Percentiles rank a stretch among this genome's conserved stretches.
Conservation (phyloP, 2,329 filamentous ascomycete genomes). For the Cadophora sp. region DNA sequence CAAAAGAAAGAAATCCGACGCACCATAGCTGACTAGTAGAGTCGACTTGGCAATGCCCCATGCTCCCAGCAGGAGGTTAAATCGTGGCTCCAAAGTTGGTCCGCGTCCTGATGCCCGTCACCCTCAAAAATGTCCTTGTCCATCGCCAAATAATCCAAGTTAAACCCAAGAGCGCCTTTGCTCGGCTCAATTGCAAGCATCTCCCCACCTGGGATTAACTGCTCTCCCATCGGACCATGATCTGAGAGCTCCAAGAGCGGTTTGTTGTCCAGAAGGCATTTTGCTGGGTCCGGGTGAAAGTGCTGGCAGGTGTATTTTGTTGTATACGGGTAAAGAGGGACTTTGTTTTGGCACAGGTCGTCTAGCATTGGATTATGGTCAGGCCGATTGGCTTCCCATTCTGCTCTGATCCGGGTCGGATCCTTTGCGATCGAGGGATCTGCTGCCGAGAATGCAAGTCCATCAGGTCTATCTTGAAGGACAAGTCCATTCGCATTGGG, state of each 20-base stretch:
- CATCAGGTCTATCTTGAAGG: not conserved
- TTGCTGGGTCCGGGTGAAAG: conserved; percentile 13
- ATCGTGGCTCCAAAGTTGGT: not conserved
- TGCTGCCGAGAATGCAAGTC: conserved; percentile 3
- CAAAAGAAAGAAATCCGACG: too few species aligned
- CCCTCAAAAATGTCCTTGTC: not conserved
- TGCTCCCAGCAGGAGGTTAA: not conserved
- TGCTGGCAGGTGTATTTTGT: conserved; percentile 8
- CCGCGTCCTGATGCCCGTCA: not conserved
- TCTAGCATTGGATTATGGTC: not conserved
- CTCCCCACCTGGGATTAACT: not conserved
- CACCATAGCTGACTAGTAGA: too few species aligned
- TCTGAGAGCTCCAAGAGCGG: not conserved
- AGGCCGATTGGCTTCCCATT: not conserved
- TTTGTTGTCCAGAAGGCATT: not conserved
- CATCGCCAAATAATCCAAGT: not conserved
- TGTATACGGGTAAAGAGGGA: conserved; percentile 5
- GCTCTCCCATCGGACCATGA: not conserved
- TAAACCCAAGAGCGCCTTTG: not conserved
- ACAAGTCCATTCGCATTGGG: not conserved
- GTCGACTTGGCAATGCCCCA: not conserved
- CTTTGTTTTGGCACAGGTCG: conserved; percentile 1
- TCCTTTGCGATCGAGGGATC: not conserved
- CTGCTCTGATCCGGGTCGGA: not conserved
- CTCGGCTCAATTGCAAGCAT: not conserved